Evolutionary conservation across 305 asterid genomes (phyloP).

Genomic region (Ajuga reptans): DNA sequence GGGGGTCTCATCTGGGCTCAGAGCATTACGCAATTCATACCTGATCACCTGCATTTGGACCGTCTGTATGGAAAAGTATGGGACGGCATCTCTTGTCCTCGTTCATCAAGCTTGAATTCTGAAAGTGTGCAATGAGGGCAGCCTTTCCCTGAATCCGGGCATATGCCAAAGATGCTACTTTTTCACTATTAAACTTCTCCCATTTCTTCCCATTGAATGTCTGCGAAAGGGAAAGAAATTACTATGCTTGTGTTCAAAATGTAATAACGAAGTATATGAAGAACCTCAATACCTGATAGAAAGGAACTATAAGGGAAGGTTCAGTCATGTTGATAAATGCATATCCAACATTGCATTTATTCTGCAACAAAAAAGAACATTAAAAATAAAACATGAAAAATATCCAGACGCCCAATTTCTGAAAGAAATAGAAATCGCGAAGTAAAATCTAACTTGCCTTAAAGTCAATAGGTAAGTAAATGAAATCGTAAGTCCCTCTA

Average conservation of each 20-base stretch:
- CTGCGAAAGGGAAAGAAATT: conserved; percentile 32
- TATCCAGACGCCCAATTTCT: neutral
- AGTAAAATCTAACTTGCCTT: conserved; percentile 50
- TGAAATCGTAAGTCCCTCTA: conserved; percentile 88
- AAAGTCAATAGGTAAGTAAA: conserved; percentile 92
- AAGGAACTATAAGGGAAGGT: conserved; percentile 73
- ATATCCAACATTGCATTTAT: conserved; percentile 97
- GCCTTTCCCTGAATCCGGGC: conserved; percentile 97
- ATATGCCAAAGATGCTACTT: conserved; percentile 96
- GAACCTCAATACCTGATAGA: conserved; percentile 58
- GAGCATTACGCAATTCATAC: conserved; percentile 30
- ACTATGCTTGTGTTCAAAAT: conserved; percentile 10
- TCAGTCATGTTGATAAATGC: conserved; percentile 98
- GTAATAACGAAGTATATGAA: conserved; percentile 11
- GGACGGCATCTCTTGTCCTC: conserved; percentile 99
- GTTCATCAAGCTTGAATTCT: conserved; percentile 98
- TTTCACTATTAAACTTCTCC: conserved; percentile 98
- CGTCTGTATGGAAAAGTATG: conserved; percentile 91
- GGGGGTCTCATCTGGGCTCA: neutral
- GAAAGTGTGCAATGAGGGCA: conserved; percentile 98
- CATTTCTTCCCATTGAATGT: conserved; percentile 94
- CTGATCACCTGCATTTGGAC: conserved; percentile 99
- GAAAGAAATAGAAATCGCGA: neutral
- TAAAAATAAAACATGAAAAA: conserved; percentile 20
- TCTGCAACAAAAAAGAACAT: conserved; percentile 51